Conservation (phyloP, 2,329 filamentous ascomycete species). For the Curvularia spicifera region DNA sequence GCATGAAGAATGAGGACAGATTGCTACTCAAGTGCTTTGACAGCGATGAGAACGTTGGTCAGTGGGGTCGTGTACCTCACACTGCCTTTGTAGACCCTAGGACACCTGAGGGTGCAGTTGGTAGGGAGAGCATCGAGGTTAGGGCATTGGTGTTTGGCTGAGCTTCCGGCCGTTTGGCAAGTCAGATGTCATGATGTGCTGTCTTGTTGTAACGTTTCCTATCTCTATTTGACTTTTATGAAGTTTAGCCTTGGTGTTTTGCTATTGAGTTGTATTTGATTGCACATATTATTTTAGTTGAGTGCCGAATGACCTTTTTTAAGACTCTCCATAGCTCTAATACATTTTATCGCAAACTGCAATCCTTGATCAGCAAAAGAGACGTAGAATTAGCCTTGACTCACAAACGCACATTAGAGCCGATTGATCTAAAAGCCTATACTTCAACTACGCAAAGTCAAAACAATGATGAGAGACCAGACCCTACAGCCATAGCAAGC, state of each 20-base stretch:
- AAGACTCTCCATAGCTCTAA: too few species aligned
- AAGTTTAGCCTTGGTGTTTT: not conserved
- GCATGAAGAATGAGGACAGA: slow-evolving; percentile 76
- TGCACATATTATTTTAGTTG: too few species aligned
- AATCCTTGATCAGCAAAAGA: too few species aligned
- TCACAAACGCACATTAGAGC: too few species aligned
- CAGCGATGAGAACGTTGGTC: slow-evolving; percentile 57
- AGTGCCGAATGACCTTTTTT: too few species aligned
- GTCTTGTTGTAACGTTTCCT: not conserved
- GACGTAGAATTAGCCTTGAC: too few species aligned
- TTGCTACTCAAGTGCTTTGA: slow-evolving; percentile 81
- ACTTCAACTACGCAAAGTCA: too few species aligned
- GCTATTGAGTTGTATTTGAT: too few species aligned
- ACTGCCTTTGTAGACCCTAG: slow-evolving; percentile 72
- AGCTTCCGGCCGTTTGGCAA: not conserved
- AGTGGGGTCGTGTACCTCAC: slow-evolving; percentile 58
- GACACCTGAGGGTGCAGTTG: slow-evolving; percentile 71
- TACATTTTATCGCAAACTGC: too few species aligned
- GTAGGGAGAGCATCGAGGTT: slow-evolving; percentile 88
- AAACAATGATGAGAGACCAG: too few species aligned
- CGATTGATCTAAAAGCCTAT: too few species aligned
- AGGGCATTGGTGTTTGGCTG: slow-evolving; percentile 80
- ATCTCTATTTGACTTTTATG: not conserved
- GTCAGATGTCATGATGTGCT: not conserved
- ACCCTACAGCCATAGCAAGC: too few species aligned